These are phyloP conservation scores for Spencermartinsiella ligniputridi DNA, from an alignment of 1,139 yeast genomes.

Conservation along the genomic window DNA sequence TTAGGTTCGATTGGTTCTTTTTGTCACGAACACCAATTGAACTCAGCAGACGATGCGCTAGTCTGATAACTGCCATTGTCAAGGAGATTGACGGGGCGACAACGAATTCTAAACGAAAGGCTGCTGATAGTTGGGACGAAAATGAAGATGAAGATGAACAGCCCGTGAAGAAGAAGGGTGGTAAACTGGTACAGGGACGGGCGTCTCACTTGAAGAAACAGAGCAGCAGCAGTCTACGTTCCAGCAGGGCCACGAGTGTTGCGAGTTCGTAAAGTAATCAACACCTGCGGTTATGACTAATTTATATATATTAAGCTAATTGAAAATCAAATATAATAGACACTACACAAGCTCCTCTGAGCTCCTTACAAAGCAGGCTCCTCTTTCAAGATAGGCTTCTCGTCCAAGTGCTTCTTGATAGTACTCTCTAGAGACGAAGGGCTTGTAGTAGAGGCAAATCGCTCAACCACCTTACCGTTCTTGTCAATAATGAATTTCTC, in stretches of 20 bases:
- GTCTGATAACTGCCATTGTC: slow-evolving; percentile 70
- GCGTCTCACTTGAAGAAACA: slow-evolving; percentile 1
- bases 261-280: neutral
- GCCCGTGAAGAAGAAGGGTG: slow-evolving; percentile 12
- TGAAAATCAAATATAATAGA: neutral
- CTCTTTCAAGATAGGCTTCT: slow-evolving; percentile 4
- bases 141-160: slow-evolving; percentile 13
- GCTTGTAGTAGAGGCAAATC: slow-evolving; percentile 65
- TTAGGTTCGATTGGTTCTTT: slow-evolving; percentile 87
- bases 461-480: slow-evolving; percentile 64
- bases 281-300: no score
- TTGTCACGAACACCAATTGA: slow-evolving; percentile 82
- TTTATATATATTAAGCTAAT: no score
- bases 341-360: no score
- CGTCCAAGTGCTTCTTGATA: slow-evolving; percentile 43
- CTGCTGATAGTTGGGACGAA: slow-evolving; percentile 10
- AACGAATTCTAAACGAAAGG: slow-evolving; percentile 8
- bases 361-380: no score
- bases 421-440: slow-evolving; percentile 55
- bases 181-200: neutral
- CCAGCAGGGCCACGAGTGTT: slow-evolving; percentile 2
- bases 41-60: slow-evolving; percentile 73
- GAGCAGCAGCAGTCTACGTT: neutral
- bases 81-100: slow-evolving; percentile 58
- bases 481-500: slow-evolving; percentile 80